Conservation (phyloP, 2,329 filamentous ascomycete species). For the Botrytis hyacinthi region DNA sequence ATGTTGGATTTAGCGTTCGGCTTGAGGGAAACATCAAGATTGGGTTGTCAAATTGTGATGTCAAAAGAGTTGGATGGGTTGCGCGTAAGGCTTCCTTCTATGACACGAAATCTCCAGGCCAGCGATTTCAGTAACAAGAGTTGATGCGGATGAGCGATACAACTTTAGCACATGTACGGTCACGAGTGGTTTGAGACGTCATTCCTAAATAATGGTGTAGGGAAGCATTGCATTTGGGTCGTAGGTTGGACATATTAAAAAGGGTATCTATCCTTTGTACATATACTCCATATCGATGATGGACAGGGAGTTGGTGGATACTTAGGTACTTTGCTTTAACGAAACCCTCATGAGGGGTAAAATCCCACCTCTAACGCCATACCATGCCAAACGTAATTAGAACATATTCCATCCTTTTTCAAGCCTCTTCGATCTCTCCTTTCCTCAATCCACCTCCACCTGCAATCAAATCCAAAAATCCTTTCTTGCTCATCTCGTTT, state of each 20-base stretch:
- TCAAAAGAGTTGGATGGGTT: constrained; percentile 84
- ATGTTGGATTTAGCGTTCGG: constrained; percentile 75
- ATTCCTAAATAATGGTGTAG: not conserved
- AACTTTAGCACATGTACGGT: not conserved
- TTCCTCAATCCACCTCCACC: constrained; percentile 60
- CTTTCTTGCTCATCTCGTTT: constrained; percentile 95
- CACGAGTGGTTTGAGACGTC: not conserved
- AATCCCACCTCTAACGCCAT: constrained; percentile 32
- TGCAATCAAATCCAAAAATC: constrained; percentile 87
- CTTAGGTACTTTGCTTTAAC: constrained; percentile 13
- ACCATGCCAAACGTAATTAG: constrained; percentile 16
- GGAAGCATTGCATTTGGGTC: constrained; percentile 5
- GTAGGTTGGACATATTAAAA: constrained; percentile 22
- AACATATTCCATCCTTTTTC: constrained; percentile 17
- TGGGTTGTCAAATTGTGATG: constrained; percentile 67
- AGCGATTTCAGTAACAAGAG: constrained; percentile 71
- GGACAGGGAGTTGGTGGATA: constrained; percentile 24
- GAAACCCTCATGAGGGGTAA: constrained; percentile 22
- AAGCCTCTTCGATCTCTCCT: constrained; percentile 48
- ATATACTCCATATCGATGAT: constrained; percentile 24
- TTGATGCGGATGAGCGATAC: not conserved
- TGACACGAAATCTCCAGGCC: constrained; percentile 94
- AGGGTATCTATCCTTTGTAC: constrained; percentile 33
- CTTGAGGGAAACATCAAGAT: constrained; percentile 64
- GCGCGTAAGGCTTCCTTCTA: constrained; percentile 79